phyloP scores from a whole-genome alignment of 331 rosid species.

The Acacia concinna region DNA sequence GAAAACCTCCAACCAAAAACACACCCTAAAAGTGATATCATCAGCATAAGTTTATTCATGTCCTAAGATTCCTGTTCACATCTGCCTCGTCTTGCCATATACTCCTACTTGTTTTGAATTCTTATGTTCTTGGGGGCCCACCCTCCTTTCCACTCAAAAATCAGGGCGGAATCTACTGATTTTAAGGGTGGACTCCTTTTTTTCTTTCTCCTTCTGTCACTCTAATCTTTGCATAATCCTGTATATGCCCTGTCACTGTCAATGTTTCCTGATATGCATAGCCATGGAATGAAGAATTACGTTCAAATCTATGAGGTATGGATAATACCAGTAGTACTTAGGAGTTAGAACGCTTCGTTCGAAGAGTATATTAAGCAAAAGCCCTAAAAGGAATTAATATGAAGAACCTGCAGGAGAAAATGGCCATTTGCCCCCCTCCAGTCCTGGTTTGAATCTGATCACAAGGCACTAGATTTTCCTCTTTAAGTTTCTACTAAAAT shows the following conservation, averaged over 20 bases:
- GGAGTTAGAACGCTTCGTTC: not conserved
- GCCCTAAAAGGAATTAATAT: not conserved
- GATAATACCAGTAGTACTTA: not conserved
- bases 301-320: not conserved
- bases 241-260: not conserved
- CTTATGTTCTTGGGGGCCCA: not conserved
- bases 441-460: too few species aligned
- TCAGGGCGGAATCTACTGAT: not conserved
- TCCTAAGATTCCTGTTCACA: not conserved
- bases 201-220: not conserved
- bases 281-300: not conserved
- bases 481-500: constrained; percentile 10
- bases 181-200: not conserved
- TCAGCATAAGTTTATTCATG: not conserved
- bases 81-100: not conserved
- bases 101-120: not conserved
- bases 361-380: constrained; percentile 25
- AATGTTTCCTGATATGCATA: not conserved
- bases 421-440: not conserved
- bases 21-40: too few species aligned
- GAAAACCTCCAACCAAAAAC: too few species aligned
- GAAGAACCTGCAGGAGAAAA: constrained; percentile 9
- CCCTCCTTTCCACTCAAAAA: not conserved
- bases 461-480: not conserved
- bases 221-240: not conserved